phyloP scores from a whole-genome alignment of 345 rosid genomes.

The Luvunga scandens region DNA sequence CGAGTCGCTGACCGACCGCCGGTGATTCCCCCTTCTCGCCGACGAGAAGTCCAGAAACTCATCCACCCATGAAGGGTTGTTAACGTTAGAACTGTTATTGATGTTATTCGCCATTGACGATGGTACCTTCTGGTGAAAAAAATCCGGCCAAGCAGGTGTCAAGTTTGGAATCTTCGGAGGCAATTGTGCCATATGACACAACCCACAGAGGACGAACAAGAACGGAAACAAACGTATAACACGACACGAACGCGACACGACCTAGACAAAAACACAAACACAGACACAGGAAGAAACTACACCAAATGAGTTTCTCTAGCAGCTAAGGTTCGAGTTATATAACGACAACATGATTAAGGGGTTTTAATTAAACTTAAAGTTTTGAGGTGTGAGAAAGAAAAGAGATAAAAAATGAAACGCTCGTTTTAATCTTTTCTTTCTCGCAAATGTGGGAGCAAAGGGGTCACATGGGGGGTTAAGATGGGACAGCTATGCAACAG shows the following conservation, averaged over 20 bases:
- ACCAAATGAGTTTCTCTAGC: constrained; percentile 12
- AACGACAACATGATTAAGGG: neutral
- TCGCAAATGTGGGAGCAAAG: constrained; percentile 30
- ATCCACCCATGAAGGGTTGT: constrained; percentile 70
- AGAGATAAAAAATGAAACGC: neutral
- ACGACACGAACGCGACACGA: neutral
- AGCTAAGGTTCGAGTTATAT: neutral
- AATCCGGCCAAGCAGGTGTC: constrained; percentile 71
- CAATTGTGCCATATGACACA: constrained; percentile 64
- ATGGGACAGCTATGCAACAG: constrained; percentile 76
- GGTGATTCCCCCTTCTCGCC: constrained; percentile 56
- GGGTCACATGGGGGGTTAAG: constrained; percentile 54
- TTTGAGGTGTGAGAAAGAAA: no score
- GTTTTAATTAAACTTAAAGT: neutral
- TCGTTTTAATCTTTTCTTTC: constrained; percentile 3
- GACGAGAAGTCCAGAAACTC: constrained; percentile 88
- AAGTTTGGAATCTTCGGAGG: constrained; percentile 91
- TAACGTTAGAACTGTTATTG: neutral
- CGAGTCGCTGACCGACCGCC: constrained; percentile 81
- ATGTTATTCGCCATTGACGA: constrained; percentile 20
- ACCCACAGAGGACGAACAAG: neutral
- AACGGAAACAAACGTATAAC: neutral
- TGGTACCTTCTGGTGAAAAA: constrained; percentile 44
- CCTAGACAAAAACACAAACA: neutral
- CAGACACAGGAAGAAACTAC: neutral